Percentiles rank a stretch among this genome's conserved stretches.
Evolutionary conservation across 768 basidiomycete species (phyloP).

Genomic region (Cubamyces sp.): DNA sequence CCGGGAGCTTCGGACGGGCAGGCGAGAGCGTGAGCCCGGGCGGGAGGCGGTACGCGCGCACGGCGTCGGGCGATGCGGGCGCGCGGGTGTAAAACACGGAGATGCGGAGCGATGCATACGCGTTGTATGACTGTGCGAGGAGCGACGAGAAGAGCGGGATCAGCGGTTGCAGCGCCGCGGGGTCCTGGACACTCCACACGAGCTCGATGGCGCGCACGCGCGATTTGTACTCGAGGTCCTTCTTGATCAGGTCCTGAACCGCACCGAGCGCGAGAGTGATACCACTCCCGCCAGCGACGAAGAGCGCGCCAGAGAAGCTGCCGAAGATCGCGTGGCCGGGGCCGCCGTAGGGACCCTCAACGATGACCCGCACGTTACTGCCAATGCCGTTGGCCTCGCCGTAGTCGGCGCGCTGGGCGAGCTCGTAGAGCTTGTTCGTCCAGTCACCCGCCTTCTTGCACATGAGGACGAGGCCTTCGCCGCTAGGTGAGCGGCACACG

Average conservation of each 20-base stretch:
- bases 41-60: conserved; percentile 33
- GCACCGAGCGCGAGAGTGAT: conserved; percentile 58
- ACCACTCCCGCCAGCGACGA: conserved; percentile 65
- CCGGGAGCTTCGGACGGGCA: conserved; percentile 34
- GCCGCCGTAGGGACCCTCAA: conserved; percentile 62
- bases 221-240: conserved; percentile 39
- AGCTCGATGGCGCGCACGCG: conserved; percentile 52
- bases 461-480: conserved; percentile 52
- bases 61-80: conserved; percentile 27
- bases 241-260: conserved; percentile 56
- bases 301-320: conserved; percentile 55
- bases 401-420: conserved; percentile 42
- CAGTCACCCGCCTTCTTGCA: conserved; percentile 55
- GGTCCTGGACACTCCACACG: conserved; percentile 56
- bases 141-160: conserved; percentile 43
- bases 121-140: conserved; percentile 37
- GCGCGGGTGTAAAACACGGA: conserved; percentile 51
- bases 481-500: conserved; percentile 33
- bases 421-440: conserved; percentile 48
- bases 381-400: conserved; percentile 35
- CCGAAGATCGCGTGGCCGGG: conserved; percentile 49
- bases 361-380: conserved; percentile 42
- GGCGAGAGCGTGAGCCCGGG: conserved; percentile 36
- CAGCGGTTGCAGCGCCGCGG: conserved; percentile 43
- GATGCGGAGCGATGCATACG: conserved; percentile 40